Evolutionary conservation across 2,329 filamentous ascomycete genomes (phyloP).

Genomic region (Phialophora tarda): DNA sequence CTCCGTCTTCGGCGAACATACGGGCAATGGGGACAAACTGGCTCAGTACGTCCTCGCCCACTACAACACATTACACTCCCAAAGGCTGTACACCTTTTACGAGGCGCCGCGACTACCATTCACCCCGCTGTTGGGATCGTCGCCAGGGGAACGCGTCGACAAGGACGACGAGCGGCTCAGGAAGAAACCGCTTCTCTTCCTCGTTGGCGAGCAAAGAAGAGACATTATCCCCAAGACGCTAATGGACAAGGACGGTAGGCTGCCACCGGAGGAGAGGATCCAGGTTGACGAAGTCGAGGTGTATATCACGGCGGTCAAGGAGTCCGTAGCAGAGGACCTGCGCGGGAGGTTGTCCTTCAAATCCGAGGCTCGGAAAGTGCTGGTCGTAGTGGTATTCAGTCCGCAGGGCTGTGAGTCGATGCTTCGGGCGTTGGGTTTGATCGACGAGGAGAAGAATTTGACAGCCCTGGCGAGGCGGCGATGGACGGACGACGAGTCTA

Average conservation of each 20-base stretch:
- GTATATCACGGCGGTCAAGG: constrained; percentile 85
- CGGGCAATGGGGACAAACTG: constrained; percentile 82
- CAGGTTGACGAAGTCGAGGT: constrained; percentile 78
- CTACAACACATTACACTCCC: constrained; percentile 59
- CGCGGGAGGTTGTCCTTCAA: constrained; percentile 50
- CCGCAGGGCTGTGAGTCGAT: constrained; percentile 67
- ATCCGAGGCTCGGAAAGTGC: background rate
- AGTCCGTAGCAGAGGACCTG: constrained; percentile 75
- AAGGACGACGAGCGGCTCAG: constrained; percentile 27
- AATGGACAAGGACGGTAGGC: constrained; percentile 55
- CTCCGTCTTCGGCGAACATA: constrained; percentile 76
- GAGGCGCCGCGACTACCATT: constrained; percentile 36
- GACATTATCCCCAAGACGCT: constrained; percentile 88
- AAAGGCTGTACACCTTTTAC: constrained; percentile 28
- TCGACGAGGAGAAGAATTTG: constrained; percentile 50
- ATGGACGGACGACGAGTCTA: constrained; percentile 22
- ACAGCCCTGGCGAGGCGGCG: constrained; percentile 38
- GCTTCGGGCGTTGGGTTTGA: constrained; percentile 58
- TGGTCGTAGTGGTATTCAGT: constrained; percentile 60
- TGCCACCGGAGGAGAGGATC: constrained; percentile 62
- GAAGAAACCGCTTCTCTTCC: constrained; percentile 72
- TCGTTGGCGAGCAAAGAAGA: constrained; percentile 85
- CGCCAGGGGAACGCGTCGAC: constrained; percentile 38
- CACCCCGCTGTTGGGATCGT: constrained; percentile 35
- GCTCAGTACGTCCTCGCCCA: constrained; percentile 78